These are phyloP conservation scores for Pseudogymnoascus sp. DNA, from an alignment of 2,329 filamentous ascomycete genomes.

Conservation along the genomic window DNA sequence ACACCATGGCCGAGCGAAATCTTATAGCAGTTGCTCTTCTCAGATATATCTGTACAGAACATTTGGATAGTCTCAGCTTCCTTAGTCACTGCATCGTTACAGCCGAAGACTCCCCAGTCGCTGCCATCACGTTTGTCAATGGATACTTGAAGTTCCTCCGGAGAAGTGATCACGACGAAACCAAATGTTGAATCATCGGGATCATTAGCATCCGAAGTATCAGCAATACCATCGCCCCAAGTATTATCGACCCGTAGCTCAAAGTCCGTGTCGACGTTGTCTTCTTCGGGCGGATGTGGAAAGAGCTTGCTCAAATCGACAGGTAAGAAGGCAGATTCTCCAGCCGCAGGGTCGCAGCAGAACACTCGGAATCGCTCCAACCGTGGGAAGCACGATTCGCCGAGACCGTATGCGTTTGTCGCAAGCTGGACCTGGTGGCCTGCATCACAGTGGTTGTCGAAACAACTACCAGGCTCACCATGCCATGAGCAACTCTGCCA, in stretches of 20 bases:
- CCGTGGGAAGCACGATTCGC: slow-evolving; percentile 11
- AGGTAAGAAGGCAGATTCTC: slow-evolving; percentile 20
- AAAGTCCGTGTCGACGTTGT: slow-evolving; percentile 19
- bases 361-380: slow-evolving; percentile 18
- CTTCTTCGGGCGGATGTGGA: slow-evolving; percentile 20
- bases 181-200: slow-evolving; percentile 16
- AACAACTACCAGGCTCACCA: slow-evolving; percentile 20
- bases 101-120: slow-evolving; percentile 27
- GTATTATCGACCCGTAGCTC: slow-evolving; percentile 19
- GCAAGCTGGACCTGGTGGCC: slow-evolving; percentile 19
- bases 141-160: slow-evolving; percentile 21
- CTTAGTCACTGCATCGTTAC: slow-evolving; percentile 17
- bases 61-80: slow-evolving; percentile 22
- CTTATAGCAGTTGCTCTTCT: slow-evolving; percentile 21
- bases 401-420: slow-evolving; percentile 16
- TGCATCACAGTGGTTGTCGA: slow-evolving; percentile 20
- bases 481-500: slow-evolving; percentile 23
- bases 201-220: not conserved
- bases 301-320: slow-evolving; percentile 22
- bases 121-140: slow-evolving; percentile 28
- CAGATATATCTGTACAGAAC: slow-evolving; percentile 21
- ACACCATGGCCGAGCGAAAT: slow-evolving; percentile 24
- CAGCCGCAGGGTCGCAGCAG: slow-evolving; percentile 21
- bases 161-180: slow-evolving; percentile 17
- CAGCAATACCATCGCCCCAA: not conserved